Evolutionary conservation across 2,329 filamentous ascomycete genomes (phyloP).

Genomic region (Trichocomaceae sp.): DNA sequence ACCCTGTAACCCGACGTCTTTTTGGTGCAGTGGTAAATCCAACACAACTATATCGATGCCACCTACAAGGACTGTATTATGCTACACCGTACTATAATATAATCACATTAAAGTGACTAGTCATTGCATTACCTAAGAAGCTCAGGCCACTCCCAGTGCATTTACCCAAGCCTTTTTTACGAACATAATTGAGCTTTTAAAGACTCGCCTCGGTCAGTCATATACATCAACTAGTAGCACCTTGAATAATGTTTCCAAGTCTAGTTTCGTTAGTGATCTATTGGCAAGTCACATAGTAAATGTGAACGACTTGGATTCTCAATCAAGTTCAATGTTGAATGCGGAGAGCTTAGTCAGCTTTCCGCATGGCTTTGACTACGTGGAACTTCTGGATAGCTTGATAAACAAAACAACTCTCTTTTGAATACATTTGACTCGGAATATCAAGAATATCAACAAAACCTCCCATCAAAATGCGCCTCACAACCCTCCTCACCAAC

Average conservation of each 20-base stretch:
- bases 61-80: background rate
- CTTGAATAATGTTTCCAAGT: background rate
- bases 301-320: background rate
- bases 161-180: background rate
- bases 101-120: background rate
- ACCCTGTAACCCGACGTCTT: no score
- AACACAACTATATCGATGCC: background rate
- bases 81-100: background rate
- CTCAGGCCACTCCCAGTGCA: background rate
- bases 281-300: background rate
- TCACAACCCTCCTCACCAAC: conserved; percentile 8
- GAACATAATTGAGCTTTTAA: background rate
- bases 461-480: conserved; percentile 3
- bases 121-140: background rate
- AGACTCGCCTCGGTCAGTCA: background rate
- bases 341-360: no score
- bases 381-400: no score
- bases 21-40: no score
- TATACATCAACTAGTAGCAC: conserved; percentile 1
- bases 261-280: background rate
- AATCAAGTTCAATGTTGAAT: no score
- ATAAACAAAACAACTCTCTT: background rate
- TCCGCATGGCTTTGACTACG: background rate
- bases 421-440: background rate
- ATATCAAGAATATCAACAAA: background rate